Conservation (phyloP, 2,329 filamentous ascomycete genomes). For the Pestalotiopsis sp. region DNA sequence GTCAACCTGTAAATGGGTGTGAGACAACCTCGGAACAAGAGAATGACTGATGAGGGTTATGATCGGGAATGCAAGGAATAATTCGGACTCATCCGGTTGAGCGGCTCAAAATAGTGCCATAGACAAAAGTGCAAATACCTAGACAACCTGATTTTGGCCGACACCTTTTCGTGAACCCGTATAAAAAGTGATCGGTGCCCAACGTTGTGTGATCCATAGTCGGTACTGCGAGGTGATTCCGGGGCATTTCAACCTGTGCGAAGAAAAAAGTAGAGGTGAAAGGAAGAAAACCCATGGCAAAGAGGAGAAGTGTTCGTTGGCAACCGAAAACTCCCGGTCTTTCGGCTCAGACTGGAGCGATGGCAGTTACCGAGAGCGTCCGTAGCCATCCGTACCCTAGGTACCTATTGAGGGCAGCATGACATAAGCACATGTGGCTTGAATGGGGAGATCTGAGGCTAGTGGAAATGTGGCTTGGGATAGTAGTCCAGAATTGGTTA, state of each 20-base stretch:
- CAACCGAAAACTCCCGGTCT: conserved; percentile 3
- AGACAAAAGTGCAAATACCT: conserved; percentile 18
- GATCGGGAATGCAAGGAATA: conserved; percentile 17
- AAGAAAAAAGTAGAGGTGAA: background rate
- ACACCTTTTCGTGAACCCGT: background rate
- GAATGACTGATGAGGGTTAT: conserved; percentile 15
- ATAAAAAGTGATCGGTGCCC: conserved; percentile 1
- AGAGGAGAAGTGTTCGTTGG: conserved; percentile 2
- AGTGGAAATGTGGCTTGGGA: background rate
- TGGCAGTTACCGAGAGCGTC: background rate
- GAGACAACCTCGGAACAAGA: conserved; percentile 8
- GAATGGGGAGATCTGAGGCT: background rate
- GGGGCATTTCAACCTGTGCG: background rate
- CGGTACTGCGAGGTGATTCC: background rate
- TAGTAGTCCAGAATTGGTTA: background rate
- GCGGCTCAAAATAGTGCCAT: conserved; percentile 14
- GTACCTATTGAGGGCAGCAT: background rate
- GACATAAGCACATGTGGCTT: background rate
- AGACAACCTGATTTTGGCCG: conserved; percentile 1
- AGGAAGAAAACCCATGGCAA: background rate
- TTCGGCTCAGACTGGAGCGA: conserved; percentile 1
- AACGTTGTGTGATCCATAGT: background rate
- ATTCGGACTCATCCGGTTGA: conserved; percentile 14
- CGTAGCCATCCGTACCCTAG: background rate
- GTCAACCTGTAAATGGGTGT: conserved; percentile 74